phyloP scores from a whole-genome alignment of 2,329 filamentous ascomycete species.

The Colletotrichum somersetense region DNA sequence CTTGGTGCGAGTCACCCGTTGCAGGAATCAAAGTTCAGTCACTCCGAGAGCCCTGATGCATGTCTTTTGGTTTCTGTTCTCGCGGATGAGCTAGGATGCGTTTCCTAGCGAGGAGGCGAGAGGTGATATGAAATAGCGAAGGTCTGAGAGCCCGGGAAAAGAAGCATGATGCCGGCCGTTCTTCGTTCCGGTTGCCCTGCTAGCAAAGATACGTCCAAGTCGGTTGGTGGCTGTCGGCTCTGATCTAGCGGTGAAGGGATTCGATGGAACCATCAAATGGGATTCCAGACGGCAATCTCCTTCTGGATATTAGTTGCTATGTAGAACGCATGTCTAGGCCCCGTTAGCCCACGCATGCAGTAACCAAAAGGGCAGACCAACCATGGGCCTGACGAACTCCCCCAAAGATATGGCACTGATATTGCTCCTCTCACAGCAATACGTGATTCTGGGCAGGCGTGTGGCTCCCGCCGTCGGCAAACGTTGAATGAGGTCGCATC shows the following conservation, averaged over 20 bases:
- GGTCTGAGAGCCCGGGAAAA: background rate
- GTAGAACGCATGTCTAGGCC: slow-evolving; percentile 17
- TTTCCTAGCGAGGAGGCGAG: background rate
- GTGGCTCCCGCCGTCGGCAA: background rate
- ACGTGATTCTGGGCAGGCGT: background rate
- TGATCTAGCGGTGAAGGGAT: slow-evolving; percentile 35
- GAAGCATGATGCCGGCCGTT: slow-evolving; percentile 19
- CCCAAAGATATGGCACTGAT: slow-evolving; percentile 2
- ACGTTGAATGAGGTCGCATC: background rate
- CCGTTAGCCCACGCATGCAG: slow-evolving; percentile 10
- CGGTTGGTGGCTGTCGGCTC: slow-evolving; percentile 18
- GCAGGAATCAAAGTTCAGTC: slow-evolving; percentile 1
- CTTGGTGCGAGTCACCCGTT: slow-evolving; percentile 15
- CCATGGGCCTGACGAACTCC: slow-evolving; percentile 3
- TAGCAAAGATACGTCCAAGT: background rate
- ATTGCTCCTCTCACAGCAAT: background rate
- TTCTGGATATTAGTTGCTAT: slow-evolving; percentile 27
- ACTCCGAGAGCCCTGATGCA: background rate
- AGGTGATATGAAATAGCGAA: slow-evolving; percentile 1
- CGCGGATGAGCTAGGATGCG: background rate
- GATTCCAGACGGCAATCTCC: slow-evolving; percentile 13
- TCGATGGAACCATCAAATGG: slow-evolving; percentile 8
- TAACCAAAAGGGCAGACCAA: slow-evolving; percentile 14
- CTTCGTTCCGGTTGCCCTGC: background rate
- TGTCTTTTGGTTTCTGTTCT: background rate